phyloP scores from a whole-genome alignment of 352 stramenopile genomes.

The Phytophthora pseudosyringae region DNA sequence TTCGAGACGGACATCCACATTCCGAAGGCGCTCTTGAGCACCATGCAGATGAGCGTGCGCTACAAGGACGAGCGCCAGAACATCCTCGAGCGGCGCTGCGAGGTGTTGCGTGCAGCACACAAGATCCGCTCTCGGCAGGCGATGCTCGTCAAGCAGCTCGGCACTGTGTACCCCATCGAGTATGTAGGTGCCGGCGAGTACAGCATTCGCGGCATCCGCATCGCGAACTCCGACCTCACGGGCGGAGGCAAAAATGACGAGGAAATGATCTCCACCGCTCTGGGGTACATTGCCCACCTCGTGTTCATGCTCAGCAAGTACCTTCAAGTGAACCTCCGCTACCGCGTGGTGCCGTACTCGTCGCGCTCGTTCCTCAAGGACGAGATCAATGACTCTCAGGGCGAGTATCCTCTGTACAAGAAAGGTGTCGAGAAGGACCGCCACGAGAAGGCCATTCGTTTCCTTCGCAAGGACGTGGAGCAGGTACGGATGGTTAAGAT shows the following conservation, averaged over 20 bases:
- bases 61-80: conserved; percentile 85
- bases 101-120: conserved; percentile 79
- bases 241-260: conserved; percentile 67
- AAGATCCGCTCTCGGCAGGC: conserved; percentile 86
- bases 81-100: conserved; percentile 76
- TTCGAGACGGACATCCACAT: conserved; percentile 87
- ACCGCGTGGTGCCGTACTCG: conserved; percentile 81
- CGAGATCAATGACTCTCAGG: conserved; percentile 83
- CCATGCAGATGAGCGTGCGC: conserved; percentile 84
- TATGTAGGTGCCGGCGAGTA: conserved; percentile 84
- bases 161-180: conserved; percentile 84
- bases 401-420: conserved; percentile 86
- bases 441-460: conserved; percentile 80
- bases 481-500: conserved; percentile 54
- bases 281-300: conserved; percentile 88
- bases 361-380: conserved; percentile 86
- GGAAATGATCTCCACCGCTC: conserved; percentile 82
- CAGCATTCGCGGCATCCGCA: conserved; percentile 80
- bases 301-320: conserved; percentile 92
- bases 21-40: conserved; percentile 74
- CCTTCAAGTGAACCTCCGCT: conserved; percentile 84
- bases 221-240: conserved; percentile 75
- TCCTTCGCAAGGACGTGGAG: conserved; percentile 82
- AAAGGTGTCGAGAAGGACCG: conserved; percentile 80
- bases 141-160: conserved; percentile 78